Conservation (phyloP, 495 filamentous ascomycete species). For the Penicillium fimorum region DNA sequence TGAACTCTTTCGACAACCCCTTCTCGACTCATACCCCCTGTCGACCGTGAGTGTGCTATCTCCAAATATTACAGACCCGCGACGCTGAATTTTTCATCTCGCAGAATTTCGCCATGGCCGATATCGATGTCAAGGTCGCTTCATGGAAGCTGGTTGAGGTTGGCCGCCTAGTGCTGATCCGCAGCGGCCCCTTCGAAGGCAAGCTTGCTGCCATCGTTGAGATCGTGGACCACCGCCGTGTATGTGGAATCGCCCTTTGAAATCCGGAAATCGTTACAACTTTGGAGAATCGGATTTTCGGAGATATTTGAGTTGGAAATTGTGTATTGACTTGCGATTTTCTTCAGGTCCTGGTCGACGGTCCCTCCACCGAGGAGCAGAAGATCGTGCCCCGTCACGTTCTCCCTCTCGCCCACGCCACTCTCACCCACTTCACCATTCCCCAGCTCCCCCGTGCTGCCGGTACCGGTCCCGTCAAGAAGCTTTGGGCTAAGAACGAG, state of each 20-base stretch:
- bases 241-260: constrained; percentile 55
- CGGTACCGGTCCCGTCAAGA: constrained; percentile 77
- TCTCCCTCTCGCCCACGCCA: constrained; percentile 71
- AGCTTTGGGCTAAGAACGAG: constrained; percentile 79
- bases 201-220: constrained; percentile 92
- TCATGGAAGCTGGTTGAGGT: constrained; percentile 93
- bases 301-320: constrained; percentile 11
- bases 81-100: constrained; percentile 25
- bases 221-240: constrained; percentile 99
- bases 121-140: constrained; percentile 71
- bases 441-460: constrained; percentile 82
- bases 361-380: constrained; percentile 73
- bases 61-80: constrained; percentile 15
- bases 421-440: constrained; percentile 88
- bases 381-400: constrained; percentile 80
- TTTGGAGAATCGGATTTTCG: constrained; percentile 11
- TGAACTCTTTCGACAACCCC: constrained; percentile 50
- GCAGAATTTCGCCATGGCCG: constrained; percentile 55
- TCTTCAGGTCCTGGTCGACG: constrained; percentile 87
- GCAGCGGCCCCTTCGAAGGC: constrained; percentile 71
- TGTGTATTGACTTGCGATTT: constrained; percentile 37
- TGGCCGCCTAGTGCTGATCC: constrained; percentile 89
- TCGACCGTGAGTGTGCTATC: constrained; percentile 46
- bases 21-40: constrained; percentile 40
- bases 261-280: constrained; percentile 11